Evolutionary conservation across 139 green algal genomes (phyloP).

Genomic region (Yamagishiella unicocca): DNA sequence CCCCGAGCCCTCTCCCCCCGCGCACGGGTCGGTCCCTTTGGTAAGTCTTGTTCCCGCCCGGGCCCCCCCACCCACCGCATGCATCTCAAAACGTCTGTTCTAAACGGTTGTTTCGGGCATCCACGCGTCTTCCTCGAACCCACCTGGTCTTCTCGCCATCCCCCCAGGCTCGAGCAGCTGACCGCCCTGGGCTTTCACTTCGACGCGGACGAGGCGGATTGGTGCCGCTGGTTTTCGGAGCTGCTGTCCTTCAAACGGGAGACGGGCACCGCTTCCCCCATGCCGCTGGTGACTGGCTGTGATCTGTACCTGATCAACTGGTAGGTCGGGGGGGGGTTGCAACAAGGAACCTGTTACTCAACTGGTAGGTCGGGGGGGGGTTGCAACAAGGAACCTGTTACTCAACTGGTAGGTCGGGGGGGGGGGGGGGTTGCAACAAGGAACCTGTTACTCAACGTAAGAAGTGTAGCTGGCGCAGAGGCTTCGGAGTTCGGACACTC

Average conservation of each 20-base stretch:
- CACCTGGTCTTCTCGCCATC: background rate
- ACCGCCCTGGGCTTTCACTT: slow-evolving; percentile 73
- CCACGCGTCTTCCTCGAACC: no score
- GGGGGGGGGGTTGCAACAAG: background rate
- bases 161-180: slow-evolving; percentile 38
- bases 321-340: slow-evolving; percentile 46
- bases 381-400: background rate
- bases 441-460: slow-evolving; percentile 62
- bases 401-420: slow-evolving; percentile 74
- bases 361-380: slow-evolving; percentile 71
- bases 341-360: slow-evolving; percentile 41
- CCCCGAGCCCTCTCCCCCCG: no score
- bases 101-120: no score
- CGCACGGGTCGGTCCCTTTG: background rate
- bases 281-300: slow-evolving; percentile 52
- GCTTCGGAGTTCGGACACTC: background rate
- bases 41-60: background rate
- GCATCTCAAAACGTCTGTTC: no score
- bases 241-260: slow-evolving; percentile 60
- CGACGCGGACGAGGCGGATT: slow-evolving; percentile 78
- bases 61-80: background rate
- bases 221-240: slow-evolving; percentile 75
- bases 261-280: slow-evolving; percentile 67
- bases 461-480: no score
- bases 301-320: slow-evolving; percentile 80